phyloP scores from a whole-genome alignment of 768 basidiomycete species.

The Dacryopinax primogenitus region DNA sequence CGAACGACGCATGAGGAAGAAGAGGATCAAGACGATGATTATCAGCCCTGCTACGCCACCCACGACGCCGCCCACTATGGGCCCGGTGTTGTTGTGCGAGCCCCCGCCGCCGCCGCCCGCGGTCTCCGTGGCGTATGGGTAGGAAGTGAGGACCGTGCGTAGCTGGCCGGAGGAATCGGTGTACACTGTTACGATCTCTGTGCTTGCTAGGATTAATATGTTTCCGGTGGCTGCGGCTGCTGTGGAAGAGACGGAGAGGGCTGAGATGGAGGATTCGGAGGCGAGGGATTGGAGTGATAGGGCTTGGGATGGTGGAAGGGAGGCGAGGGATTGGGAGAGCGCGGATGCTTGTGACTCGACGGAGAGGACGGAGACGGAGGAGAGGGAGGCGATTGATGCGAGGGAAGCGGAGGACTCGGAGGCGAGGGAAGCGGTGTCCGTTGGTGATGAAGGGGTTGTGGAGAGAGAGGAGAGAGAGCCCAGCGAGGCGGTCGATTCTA shows the following conservation, averaged over 20 bases:
- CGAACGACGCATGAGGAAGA: slow-evolving; percentile 22
- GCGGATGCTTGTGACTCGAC: background rate
- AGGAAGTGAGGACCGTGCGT: background rate
- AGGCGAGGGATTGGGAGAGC: background rate
- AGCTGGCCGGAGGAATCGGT: background rate
- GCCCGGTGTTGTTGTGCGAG: slow-evolving; percentile 24
- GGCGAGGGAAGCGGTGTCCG: background rate
- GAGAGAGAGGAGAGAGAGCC: background rate
- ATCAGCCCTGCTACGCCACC: slow-evolving; percentile 32
- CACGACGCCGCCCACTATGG: slow-evolving; percentile 43
- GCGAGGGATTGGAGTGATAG: background rate
- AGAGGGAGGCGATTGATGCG: background rate
- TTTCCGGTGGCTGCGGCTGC: background rate
- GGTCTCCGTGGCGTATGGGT: background rate
- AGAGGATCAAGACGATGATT: slow-evolving; percentile 21
- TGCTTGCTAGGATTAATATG: background rate
- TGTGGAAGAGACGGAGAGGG: background rate
- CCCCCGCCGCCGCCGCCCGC: background rate
- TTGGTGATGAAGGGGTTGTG: too few species aligned
- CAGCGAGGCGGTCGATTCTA: background rate
- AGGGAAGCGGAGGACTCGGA: background rate
- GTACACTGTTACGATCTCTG: background rate
- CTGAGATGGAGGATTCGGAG: background rate
- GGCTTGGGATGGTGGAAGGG: background rate
- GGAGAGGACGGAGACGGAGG: background rate